phyloP scores from a whole-genome alignment of 768 basidiomycete genomes.

The Clathrus columnatus region DNA sequence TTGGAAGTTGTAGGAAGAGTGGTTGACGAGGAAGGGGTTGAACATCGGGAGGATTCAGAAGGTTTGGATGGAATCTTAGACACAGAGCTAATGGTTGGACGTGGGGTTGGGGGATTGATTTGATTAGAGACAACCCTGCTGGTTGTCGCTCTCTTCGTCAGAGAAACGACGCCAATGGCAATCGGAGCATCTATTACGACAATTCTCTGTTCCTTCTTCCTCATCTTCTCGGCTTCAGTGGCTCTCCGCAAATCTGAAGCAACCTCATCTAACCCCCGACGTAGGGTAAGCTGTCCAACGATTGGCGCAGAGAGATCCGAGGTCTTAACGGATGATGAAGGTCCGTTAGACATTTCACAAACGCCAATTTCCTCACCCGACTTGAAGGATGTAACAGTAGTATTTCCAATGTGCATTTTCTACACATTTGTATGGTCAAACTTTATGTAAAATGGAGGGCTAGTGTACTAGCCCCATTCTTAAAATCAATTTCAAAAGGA shows the following conservation, averaged over 20 bases:
- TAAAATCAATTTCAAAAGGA: slow-evolving; percentile 8
- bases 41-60: slow-evolving; percentile 22
- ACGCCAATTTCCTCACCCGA: no score
- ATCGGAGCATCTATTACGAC: slow-evolving; percentile 33
- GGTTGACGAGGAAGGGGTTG: slow-evolving; percentile 16
- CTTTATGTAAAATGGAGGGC: not conserved
- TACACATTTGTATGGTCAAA: not conserved
- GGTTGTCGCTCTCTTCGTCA: slow-evolving; percentile 3
- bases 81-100: no score
- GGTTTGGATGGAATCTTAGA: slow-evolving; percentile 18
- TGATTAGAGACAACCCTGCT: slow-evolving; percentile 9
- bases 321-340: slow-evolving; percentile 47
- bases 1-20: slow-evolving; percentile 13
- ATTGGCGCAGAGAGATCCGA: slow-evolving; percentile 63
- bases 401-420: no score
- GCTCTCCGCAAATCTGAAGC: no score
- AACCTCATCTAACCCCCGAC: slow-evolving; percentile 45
- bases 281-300: slow-evolving; percentile 59
- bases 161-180: slow-evolving; percentile 23
- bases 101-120: slow-evolving; percentile 18
- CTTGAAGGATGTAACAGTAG: no score
- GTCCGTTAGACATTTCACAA: no score
- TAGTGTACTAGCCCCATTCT: not conserved
- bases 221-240: no score
- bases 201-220: slow-evolving; percentile 40